Evolutionary conservation across 352 stramenopile species (phyloP).

Genomic region (Globisporangium cederbergense): DNA sequence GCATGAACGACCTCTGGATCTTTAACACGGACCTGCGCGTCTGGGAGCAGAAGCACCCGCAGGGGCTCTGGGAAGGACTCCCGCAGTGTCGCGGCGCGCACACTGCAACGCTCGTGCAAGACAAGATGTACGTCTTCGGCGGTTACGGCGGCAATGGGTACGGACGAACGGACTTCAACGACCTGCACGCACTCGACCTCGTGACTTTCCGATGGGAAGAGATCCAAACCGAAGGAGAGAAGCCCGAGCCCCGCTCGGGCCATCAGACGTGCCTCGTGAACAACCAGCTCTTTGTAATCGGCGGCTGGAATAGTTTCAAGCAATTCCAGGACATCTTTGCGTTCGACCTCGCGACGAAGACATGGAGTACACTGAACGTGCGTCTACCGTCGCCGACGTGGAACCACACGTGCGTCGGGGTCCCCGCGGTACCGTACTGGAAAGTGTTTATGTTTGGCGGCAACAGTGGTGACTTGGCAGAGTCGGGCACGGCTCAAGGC

Average conservation of each 20-base stretch:
- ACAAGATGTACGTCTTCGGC: conserved; percentile 94
- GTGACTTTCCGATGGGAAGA: conserved; percentile 90
- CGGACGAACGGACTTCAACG: conserved; percentile 93
- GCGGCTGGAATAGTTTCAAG: conserved; percentile 94
- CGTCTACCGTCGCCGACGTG: conserved; percentile 77
- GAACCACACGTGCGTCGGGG: conserved; percentile 93
- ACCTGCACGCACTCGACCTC: conserved; percentile 91
- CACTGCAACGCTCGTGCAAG: conserved; percentile 80
- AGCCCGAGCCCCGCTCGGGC: conserved; percentile 90
- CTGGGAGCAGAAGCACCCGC: conserved; percentile 91
- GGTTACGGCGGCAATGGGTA: conserved; percentile 96
- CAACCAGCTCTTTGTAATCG: conserved; percentile 93
- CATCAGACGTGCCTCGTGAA: conserved; percentile 90
- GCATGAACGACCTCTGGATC: conserved; percentile 96
- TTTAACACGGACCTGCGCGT: conserved; percentile 92
- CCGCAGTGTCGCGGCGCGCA: conserved; percentile 91
- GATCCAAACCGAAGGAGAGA: conserved; percentile 81
- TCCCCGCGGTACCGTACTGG: conserved; percentile 95
- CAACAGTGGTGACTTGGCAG: conserved; percentile 91
- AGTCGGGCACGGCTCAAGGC: conserved; percentile 83
- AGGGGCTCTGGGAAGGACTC: conserved; percentile 87
- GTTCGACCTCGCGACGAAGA: conserved; percentile 83
- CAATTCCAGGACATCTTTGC: conserved; percentile 97
- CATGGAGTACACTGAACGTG: conserved; percentile 76
- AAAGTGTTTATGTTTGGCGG: conserved; percentile 98